Conservation (phyloP, 129 eudicot species). For the Kitagawia praeruptora region DNA sequence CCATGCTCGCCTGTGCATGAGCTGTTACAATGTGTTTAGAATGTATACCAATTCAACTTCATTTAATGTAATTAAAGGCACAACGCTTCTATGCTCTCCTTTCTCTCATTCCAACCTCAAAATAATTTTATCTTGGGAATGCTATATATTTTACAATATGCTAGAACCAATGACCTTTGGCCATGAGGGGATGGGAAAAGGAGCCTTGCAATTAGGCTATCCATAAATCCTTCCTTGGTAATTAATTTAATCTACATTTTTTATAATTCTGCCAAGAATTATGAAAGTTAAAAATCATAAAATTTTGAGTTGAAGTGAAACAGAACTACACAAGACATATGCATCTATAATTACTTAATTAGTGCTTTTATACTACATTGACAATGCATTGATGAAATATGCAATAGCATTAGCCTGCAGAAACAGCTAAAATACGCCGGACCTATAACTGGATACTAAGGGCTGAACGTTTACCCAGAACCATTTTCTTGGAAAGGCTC, state of each 20-base stretch:
- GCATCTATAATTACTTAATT: not conserved
- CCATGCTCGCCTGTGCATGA: not conserved
- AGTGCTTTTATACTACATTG: not conserved
- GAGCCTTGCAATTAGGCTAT: not conserved
- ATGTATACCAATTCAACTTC: not conserved
- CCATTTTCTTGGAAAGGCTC: conserved; percentile 91
- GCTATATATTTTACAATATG: not conserved
- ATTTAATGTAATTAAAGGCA: too few species aligned
- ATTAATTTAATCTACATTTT: not conserved
- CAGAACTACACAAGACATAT: not conserved
- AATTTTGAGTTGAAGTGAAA: not conserved
- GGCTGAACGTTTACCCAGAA: conserved; percentile 62
- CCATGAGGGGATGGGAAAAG: not conserved
- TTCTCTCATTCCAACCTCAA: not conserved
- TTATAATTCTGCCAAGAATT: not conserved
- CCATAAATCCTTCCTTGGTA: not conserved
- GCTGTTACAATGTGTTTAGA: not conserved
- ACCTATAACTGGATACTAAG: conserved; percentile 4
- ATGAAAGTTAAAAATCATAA: not conserved
- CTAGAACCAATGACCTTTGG: not conserved
- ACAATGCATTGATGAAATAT: not conserved
- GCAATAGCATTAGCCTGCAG: not conserved
- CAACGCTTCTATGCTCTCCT: too few species aligned
- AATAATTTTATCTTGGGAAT: not conserved
- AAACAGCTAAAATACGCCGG: not conserved